Base-by-base conservation (phyloP, 768 basidiomycete genomes). In the Panaeolus cyanescens region DNA sequence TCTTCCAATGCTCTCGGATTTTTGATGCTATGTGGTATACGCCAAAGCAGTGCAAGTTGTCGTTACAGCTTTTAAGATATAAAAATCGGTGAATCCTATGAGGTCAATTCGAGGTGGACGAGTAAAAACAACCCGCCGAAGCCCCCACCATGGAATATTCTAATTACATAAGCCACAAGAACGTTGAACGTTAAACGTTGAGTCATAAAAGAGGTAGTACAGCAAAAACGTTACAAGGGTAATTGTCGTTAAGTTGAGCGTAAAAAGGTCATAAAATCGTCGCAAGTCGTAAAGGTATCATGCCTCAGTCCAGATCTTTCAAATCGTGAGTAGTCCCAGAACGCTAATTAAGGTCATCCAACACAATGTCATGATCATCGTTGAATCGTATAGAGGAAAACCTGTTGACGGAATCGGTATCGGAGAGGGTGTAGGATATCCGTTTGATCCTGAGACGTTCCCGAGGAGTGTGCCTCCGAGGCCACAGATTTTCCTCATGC, bases 381-480 rank as follows among this genome's bases (percentile, higher is more conserved):
- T 40, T 3, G 42, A n/a, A 12, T 45, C 45, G 19, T 31, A 20
- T 22, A 30, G 30, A 56, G 13, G 20, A 30, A 54, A 31, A 10
- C 7, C 53, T 22, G 13, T 31, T 33, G 3, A 50, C 30, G 64
- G 33, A 30, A 61, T 64, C 17, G 66, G 40, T 2, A 45, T 45
- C 19, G 61, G 33, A 15, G 65, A 59, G 10, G 63, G 42, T 6
- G 59, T 40, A 6, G 70, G 62, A 45, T 62, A 58, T 22, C 79
- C 77, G 63, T 84, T 74, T 5, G 75, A 68, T 17, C 72, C 74
- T 9, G 83, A 77, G 17, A 80, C 85, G 59, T 81, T 79, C 10
- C 85, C 86, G 4, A 89, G 70, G 4, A 89, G 67, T 1, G 83
- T 73, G 66, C 83, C 84, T 60, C 77, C 73, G 4, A 87, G 32